Evolutionary conservation across 1,284 basidiomycete species (phyloP).

Genomic region (Cerrena zonata): DNA sequence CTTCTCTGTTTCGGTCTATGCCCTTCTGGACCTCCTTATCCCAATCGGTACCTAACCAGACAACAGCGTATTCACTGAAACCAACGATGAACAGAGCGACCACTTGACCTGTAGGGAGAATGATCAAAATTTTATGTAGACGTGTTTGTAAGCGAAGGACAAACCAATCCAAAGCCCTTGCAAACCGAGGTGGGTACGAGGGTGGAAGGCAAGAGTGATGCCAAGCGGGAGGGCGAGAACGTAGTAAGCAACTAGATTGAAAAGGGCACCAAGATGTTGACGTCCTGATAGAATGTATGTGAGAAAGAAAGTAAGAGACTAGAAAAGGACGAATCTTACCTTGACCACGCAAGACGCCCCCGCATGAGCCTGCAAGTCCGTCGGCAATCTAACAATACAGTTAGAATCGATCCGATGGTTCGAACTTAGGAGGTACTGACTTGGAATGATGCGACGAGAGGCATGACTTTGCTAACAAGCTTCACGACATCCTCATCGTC

Average conservation of each 20-base stretch:
- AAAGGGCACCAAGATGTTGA: slow-evolving; percentile 68
- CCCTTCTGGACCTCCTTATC: slow-evolving; percentile 52
- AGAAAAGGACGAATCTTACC: slow-evolving; percentile 29
- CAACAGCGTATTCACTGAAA: slow-evolving; percentile 57
- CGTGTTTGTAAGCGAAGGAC: not conserved
- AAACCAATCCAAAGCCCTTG: slow-evolving; percentile 66
- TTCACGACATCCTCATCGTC: slow-evolving; percentile 55
- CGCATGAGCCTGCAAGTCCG: slow-evolving; percentile 68
- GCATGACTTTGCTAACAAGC: slow-evolving; percentile 69
- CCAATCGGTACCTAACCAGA: slow-evolving; percentile 66
- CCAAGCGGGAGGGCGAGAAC: slow-evolving; percentile 68
- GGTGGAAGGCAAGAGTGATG: slow-evolving; percentile 58
- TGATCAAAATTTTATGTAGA: not conserved
- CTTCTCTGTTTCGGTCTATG: slow-evolving; percentile 43
- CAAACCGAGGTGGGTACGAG: slow-evolving; percentile 41
- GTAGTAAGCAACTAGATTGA: slow-evolving; percentile 75
- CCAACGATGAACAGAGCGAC: slow-evolving; percentile 69
- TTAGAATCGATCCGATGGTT: not conserved
- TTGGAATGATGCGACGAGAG: slow-evolving; percentile 76
- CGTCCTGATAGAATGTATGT: slow-evolving; percentile 35
- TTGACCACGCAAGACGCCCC: slow-evolving; percentile 65
- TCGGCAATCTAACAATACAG: slow-evolving; percentile 54
- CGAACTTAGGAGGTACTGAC: slow-evolving; percentile 31
- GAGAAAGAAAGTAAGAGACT: not conserved
- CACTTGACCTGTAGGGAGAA: slow-evolving; percentile 50